Percentiles rank a stretch among this genome's conserved stretches.
These are phyloP conservation scores for Ephemerocybe angulata DNA, from an alignment of 768 basidiomycete genomes.

Conservation along the genomic window DNA sequence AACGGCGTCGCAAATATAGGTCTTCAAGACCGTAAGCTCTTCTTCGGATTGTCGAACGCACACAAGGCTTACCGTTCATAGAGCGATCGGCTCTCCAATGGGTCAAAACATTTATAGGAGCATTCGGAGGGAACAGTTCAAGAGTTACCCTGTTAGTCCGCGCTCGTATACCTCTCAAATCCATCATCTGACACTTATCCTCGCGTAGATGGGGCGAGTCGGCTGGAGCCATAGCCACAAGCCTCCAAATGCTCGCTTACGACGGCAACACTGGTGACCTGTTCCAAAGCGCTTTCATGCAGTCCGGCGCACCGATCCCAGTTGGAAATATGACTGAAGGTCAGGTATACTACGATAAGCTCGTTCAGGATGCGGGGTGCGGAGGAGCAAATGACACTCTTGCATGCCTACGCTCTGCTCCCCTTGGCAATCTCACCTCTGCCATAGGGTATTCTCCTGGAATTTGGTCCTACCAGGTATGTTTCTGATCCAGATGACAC, in stretches of 20 bases:
- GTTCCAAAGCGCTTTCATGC: slow-evolving; percentile 45
- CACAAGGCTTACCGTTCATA: slow-evolving; percentile 6
- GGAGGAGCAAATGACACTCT: slow-evolving; percentile 31
- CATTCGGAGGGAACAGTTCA: slow-evolving; percentile 53
- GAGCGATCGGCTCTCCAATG: slow-evolving; percentile 48
- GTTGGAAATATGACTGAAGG: slow-evolving; percentile 26
- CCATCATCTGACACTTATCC: not conserved
- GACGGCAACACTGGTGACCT: slow-evolving; percentile 34
- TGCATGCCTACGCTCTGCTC: slow-evolving; percentile 38
- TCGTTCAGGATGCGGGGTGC: slow-evolving; percentile 39
- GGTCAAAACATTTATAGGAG: slow-evolving; percentile 51
- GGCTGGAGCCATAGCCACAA: slow-evolving; percentile 50
- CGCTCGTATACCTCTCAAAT: not conserved
- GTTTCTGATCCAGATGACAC: not conserved
- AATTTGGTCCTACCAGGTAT: slow-evolving; percentile 24
- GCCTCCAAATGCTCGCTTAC: slow-evolving; percentile 40
- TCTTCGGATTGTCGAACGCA: not conserved
- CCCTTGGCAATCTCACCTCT: slow-evolving; percentile 25
- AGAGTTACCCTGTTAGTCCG: slow-evolving; percentile 40
- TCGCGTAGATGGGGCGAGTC: slow-evolving; percentile 44
- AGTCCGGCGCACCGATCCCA: slow-evolving; percentile 37
- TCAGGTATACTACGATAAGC: slow-evolving; percentile 38
- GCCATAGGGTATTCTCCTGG: slow-evolving; percentile 28
- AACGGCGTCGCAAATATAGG: slow-evolving; percentile 27
- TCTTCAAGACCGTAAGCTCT: slow-evolving; percentile 29